Conservation (phyloP, 768 basidiomycete species). For the Mycena rebaudengoi region DNA sequence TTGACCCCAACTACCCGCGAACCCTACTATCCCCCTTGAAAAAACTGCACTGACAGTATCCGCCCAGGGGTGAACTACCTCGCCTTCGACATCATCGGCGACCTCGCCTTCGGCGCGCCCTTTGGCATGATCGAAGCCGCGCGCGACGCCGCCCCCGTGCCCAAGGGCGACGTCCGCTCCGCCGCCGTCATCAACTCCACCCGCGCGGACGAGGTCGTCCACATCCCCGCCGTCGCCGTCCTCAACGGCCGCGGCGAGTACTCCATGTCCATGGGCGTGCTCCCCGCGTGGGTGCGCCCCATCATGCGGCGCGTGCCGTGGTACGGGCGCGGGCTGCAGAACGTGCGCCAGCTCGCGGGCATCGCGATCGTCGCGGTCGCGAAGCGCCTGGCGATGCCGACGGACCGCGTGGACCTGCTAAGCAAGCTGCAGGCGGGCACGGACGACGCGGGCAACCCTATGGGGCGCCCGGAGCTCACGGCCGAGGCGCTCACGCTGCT, state of each 20-base stretch:
- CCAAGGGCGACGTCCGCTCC: conserved; percentile 59
- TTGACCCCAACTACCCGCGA: too few species aligned
- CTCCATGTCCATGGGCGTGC: conserved; percentile 82
- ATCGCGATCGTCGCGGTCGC: conserved; percentile 84
- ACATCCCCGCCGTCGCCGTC: conserved; percentile 85
- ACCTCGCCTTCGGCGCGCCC: conserved; percentile 86
- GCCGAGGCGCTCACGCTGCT: conserved; percentile 89
- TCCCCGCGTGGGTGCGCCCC: conserved; percentile 78
- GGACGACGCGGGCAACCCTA: conserved; percentile 81
- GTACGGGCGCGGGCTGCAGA: conserved; percentile 72
- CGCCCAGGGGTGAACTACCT: conserved; percentile 60
- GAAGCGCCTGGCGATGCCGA: conserved; percentile 71
- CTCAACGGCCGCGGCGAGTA: conserved; percentile 90
- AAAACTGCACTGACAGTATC: background rate
- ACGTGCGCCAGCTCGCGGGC: conserved; percentile 79
- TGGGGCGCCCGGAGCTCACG: conserved; percentile 86
- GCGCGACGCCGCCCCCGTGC: conserved; percentile 77
- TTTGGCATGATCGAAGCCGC: conserved; percentile 88
- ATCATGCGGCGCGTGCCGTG: conserved; percentile 71
- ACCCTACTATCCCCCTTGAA: background rate
- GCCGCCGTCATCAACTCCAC: conserved; percentile 67
- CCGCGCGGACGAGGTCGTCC: conserved; percentile 54
- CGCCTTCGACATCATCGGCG: conserved; percentile 80
- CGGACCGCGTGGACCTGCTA: conserved; percentile 82
- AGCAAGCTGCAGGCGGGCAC: conserved; percentile 81